Evolutionary conservation across 176 grass and related monocot genomes (phyloP), one percentile per base, ranked within the genome.

Genomic region (Oryza glumipatula): DNA sequence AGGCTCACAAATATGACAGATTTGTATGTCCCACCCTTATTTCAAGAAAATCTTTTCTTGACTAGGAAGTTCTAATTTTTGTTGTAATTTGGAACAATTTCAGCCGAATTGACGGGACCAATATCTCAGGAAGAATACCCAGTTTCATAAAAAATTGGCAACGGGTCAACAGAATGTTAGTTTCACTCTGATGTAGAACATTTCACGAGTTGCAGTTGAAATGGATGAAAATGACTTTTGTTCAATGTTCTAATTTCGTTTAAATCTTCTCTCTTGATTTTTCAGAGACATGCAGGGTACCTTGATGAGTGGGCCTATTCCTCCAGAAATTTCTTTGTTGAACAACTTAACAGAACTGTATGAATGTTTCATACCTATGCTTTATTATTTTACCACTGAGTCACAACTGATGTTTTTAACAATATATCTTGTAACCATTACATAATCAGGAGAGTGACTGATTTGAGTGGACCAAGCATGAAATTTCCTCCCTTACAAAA

Each of bases 341-440:
- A 88, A 72, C 17, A 95, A 95, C 80, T 95, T 95, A 80, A 95
- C 93, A 81, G 93, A 95, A 81, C 76, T 95, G 93, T 95, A 95
- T 67, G 66, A 85, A 64, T 73, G 82, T 72, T 77, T 67, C 8
- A 64, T 45, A 26, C 24, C 24, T 26, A 30, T 66, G 10, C 72
- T 84, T 0, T 75, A 15, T 64, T 68, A 58, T 49, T n/a, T 8
- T 39, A 54, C 36, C 11, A 56, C 58, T 3, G 3, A 63, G 21
- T 61, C 21, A 22, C 9, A 44, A 76, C n/a, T 71, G 73, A 80
- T 43, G 32, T 74, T 79, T 70, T 51, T 49, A 70, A 19, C 32
- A 70, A 21, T 47, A 2, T 47, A 85, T 80, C 36, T 85, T 75
- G 22, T 80, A 76, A 63, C 9, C 23, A 63, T 63, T 22, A 63